Evolutionary conservation across 192 early-diverging fungal species (phyloP).

Genomic region (Mycoemilia scoparia): DNA sequence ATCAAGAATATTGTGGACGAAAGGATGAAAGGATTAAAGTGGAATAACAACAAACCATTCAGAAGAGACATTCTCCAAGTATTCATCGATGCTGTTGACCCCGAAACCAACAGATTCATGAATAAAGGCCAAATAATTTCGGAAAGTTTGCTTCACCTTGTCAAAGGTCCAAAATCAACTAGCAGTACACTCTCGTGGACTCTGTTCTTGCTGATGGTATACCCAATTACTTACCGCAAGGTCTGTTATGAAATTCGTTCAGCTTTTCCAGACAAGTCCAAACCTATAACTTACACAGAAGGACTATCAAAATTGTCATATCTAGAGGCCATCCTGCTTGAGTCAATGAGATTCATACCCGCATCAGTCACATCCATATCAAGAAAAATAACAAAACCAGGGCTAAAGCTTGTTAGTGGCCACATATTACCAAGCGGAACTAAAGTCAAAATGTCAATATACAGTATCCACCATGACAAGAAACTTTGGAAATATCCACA

Average conservation of each 20-base stretch:
- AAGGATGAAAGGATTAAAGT: no score
- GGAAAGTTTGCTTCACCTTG: conserved; percentile 19
- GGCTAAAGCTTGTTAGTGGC: conserved; percentile 14
- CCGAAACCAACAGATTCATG: conserved; percentile 13
- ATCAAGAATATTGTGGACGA: no score
- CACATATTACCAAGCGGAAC: conserved; percentile 24
- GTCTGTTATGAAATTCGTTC: conserved; percentile 12
- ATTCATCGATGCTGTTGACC: conserved; percentile 27
- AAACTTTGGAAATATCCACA: conserved; percentile 3
- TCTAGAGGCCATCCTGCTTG: conserved; percentile 20
- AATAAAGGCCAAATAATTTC: conserved; percentile 16
- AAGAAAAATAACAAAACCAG: conserved; percentile 13
- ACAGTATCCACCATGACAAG: conserved; percentile 15
- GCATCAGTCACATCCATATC: conserved; percentile 18
- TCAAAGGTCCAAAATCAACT: conserved; percentile 29
- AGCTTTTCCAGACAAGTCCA: conserved; percentile 4
- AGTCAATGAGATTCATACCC: conserved; percentile 21
- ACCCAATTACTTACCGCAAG: conserved; percentile 11
- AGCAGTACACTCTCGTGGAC: conserved; percentile 23
- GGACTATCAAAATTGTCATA: conserved; percentile 15
- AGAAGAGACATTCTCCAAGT: conserved; percentile 25
- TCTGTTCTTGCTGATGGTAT: conserved; percentile 12
- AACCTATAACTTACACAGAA: conserved; percentile 6
- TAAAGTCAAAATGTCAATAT: conserved; percentile 13
- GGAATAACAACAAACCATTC: no score